Evolutionary conservation across 768 basidiomycete genomes (phyloP), one percentile per base, ranked within the genome.

Genomic region (Amanita pallidorosea): DNA sequence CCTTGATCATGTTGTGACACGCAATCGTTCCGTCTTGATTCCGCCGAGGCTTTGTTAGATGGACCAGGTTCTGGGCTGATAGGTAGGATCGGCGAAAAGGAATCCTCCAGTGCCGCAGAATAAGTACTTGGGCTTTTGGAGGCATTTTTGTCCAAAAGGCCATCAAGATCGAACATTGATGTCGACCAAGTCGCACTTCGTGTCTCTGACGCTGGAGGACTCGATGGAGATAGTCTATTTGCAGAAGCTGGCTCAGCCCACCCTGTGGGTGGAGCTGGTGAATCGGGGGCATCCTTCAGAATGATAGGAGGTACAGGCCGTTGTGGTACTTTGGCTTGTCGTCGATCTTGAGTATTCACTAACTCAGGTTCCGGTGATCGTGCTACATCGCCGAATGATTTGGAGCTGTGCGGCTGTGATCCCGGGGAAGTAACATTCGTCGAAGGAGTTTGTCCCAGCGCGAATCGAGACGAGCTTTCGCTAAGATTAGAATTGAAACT

Each of bases 231-330:
- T 36, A 52, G 47, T 18, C 60, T 52, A 20, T 58, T 61, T 5
- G 55, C 56, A 7, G 41, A 43, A 12, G 57, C 57, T 20, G 58
- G 57, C 42, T 61, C 60, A n/a, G 56, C 58, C 20, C 45, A 52
- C 31, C 57, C 51, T 31, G 63, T 58, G 29, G 51, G 45, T 35
- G 50, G 54, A 13, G 45, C 46, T 38, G 54, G 49, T 17, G 54
- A 56, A 27, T 57, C 46, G 5, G 47, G 20, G 37, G 58, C 5
- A 41, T 51, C 53, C 51, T 62, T 63, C 35, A 67, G 58, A 41
- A 67, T 57, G 9, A 70, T 54, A 33, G 68, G 65, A 12, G 63
- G 65, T n/a, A 58, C 53, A 22, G 58, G 49, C 42, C 55, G 53
- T 17, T 48, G 56, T 22, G 44, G 51, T 5, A 37, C 25, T 12